Percentiles rank a stretch among this genome's conserved stretches.
These are phyloP conservation scores for Colletotrichum falcatum DNA, from an alignment of 2,329 filamentous ascomycete species.

Conservation along the genomic window DNA sequence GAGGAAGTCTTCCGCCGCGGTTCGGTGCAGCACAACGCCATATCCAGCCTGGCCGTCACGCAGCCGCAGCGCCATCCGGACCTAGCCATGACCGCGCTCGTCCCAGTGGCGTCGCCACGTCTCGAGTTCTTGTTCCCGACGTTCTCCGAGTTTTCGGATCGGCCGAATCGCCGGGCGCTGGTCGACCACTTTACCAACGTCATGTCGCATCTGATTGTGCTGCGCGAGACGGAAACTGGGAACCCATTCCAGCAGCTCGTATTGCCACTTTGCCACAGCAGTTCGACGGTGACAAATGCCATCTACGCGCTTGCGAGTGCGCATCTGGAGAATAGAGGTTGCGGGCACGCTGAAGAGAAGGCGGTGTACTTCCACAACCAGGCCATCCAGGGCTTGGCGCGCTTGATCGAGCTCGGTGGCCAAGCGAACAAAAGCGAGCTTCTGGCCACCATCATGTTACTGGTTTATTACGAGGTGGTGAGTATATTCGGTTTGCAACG, in stretches of 20 bases:
- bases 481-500: conserved; percentile 46
- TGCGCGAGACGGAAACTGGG: conserved; percentile 68
- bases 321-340: conserved; percentile 77
- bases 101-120: conserved; percentile 53
- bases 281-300: conserved; percentile 78
- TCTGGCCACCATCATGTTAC: conserved; percentile 69
- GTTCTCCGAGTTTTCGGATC: conserved; percentile 69
- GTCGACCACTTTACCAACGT: conserved; percentile 74
- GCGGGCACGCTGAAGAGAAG: conserved; percentile 59
- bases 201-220: conserved; percentile 73
- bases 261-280: conserved; percentile 67
- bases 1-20: conserved; percentile 41
- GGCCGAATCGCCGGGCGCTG: conserved; percentile 65
- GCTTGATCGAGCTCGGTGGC: conserved; percentile 65
- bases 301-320: conserved; percentile 87
- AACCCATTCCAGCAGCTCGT: conserved; percentile 74
- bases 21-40: conserved; percentile 45
- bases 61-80: conserved; percentile 40
- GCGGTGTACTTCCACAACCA: conserved; percentile 70
- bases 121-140: conserved; percentile 65
- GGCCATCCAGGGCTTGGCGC: conserved; percentile 68
- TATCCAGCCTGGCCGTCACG: conserved; percentile 33
- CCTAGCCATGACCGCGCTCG: conserved; percentile 51
- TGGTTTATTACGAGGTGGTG: conserved; percentile 74
- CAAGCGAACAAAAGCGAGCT: conserved; percentile 67